Evolutionary conservation across 352 stramenopile genomes (phyloP), one percentile per base, ranked within the genome.

Genomic region (Peronospora destructor): DNA sequence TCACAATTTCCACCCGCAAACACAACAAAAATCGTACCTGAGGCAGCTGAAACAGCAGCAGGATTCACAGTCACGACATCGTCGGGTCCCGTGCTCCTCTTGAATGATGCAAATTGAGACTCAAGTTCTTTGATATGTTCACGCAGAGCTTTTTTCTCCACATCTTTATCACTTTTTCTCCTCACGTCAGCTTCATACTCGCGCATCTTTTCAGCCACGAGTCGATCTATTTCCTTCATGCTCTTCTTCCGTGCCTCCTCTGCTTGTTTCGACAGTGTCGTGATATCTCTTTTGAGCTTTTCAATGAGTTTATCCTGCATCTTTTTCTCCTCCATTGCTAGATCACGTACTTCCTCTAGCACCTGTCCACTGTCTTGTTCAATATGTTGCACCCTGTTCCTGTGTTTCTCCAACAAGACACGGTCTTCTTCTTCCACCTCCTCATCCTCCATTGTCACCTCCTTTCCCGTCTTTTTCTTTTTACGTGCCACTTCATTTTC

Each of bases 231-330:
- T 7, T 64, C 64, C 45, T 68, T 63, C 35, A 70, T 64, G 39
- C 64, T 63, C 40, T 46, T 57, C 51, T 78, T 73, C 14, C 57
- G 62, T 42, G 71, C 52, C 38, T 84, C 66, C 28, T 87, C 68
- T 8, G 75, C 42, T 28, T 73, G 70, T 16, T 70, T 66, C 10
- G 76, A 74, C n/a, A 89, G 57, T 48, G 70, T 65, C 41, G 59
- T 62, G 11, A 88, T 49, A 51, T 92, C 71, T 34, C 66, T 61
- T 50, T 87, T 87, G 12, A 92, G 50, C 55, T 83, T 86, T 33
- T 71, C 49, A 25, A 88, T 73, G 17, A 88, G 61, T 36, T 80
- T 72, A 34, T 87, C 73, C 50, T 92, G 84, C 45, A 65, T 76
- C 37, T 81, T 77, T 41, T 86, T 84, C 54, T 88, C 77, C 32